Percentiles rank a stretch among this genome's conserved stretches.
Conservation (phyloP, 768 basidiomycete species). For the Saitozyma podzolica region DNA sequence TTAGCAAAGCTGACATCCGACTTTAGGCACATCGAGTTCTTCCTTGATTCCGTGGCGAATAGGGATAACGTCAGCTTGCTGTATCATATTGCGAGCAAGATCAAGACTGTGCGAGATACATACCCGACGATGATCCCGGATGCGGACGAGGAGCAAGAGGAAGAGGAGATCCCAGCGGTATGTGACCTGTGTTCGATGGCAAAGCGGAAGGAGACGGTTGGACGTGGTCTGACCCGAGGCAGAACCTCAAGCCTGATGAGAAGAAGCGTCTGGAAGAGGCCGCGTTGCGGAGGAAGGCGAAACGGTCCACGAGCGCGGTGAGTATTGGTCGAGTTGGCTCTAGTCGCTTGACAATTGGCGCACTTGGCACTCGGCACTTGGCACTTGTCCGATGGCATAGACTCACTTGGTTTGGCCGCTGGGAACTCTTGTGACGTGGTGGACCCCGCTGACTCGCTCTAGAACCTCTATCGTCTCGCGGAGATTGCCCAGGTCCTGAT, state of each 20-base stretch:
- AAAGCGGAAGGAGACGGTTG: neutral
- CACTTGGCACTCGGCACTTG: too few relatives aligned
- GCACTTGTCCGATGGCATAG: neutral
- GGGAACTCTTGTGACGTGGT: neutral
- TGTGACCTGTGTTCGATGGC: slow-evolving; percentile 1
- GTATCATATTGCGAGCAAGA: slow-evolving; percentile 74
- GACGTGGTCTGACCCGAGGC: neutral
- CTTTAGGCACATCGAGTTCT: slow-evolving; percentile 68
- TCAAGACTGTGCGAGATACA: slow-evolving; percentile 83
- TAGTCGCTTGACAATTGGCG: neutral
- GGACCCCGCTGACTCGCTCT: neutral
- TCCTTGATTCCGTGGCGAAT: slow-evolving; percentile 71
- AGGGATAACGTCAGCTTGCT: slow-evolving; percentile 82
- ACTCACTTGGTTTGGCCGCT: too few relatives aligned
- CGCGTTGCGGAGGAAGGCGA: neutral
- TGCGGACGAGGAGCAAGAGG: slow-evolving; percentile 51
- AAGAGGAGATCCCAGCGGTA: slow-evolving; percentile 59
- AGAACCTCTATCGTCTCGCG: slow-evolving; percentile 85
- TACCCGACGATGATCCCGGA: slow-evolving; percentile 19
- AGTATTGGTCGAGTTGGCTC: neutral
- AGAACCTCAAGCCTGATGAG: neutral
- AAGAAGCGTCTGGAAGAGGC: slow-evolving; percentile 1
- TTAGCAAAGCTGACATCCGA: neutral
- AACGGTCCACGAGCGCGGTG: neutral
- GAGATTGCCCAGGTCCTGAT: slow-evolving; percentile 89